A percentile compares a stretch with the other conserved stretches of the same genome.
phyloP scores from a whole-genome alignment of 1,284 basidiomycete genomes.

The Pascua guehoae region DNA sequence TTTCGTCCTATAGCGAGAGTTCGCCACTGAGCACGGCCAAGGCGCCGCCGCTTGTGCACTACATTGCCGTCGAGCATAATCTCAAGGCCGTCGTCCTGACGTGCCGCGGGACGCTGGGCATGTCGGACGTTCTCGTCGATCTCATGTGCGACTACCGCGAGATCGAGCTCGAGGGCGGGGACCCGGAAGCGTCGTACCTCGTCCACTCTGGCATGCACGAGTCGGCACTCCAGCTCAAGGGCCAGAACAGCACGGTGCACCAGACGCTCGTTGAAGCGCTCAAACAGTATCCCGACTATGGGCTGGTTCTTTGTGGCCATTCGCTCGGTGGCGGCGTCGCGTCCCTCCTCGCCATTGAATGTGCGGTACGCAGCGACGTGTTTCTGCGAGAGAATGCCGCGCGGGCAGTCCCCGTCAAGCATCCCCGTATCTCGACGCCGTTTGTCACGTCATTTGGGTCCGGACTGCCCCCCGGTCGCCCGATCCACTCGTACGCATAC shows the following conservation, averaged over 20 bases:
- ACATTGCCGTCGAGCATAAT: slow-evolving; percentile 53
- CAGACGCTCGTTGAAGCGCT: slow-evolving; percentile 50
- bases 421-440: slow-evolving; percentile 48
- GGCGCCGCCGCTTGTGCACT: slow-evolving; percentile 52
- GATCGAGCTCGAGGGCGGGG: slow-evolving; percentile 48
- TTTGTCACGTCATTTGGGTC: slow-evolving; percentile 52
- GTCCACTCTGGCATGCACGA: slow-evolving; percentile 55
- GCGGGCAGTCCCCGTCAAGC: slow-evolving; percentile 18
- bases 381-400: slow-evolving; percentile 35
- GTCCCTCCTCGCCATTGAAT: slow-evolving; percentile 45
- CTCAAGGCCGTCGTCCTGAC: slow-evolving; percentile 51
- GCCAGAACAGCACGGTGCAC: slow-evolving; percentile 50
- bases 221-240: slow-evolving; percentile 49
- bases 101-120: slow-evolving; percentile 53
- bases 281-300: slow-evolving; percentile 49
- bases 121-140: slow-evolving; percentile 55
- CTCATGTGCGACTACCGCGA: slow-evolving; percentile 53
- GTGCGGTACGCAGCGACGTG: slow-evolving; percentile 34
- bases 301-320: slow-evolving; percentile 53
- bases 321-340: slow-evolving; percentile 55
- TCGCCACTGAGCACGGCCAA: slow-evolving; percentile 35
- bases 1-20: slow-evolving; percentile 52
- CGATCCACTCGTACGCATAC: slow-evolving; percentile 53
- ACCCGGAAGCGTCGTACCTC: slow-evolving; percentile 46
- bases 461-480: slow-evolving; percentile 53